Evolutionary conservation across 805 yeast species (phyloP).

Genomic region (Pichia deserticola): DNA sequence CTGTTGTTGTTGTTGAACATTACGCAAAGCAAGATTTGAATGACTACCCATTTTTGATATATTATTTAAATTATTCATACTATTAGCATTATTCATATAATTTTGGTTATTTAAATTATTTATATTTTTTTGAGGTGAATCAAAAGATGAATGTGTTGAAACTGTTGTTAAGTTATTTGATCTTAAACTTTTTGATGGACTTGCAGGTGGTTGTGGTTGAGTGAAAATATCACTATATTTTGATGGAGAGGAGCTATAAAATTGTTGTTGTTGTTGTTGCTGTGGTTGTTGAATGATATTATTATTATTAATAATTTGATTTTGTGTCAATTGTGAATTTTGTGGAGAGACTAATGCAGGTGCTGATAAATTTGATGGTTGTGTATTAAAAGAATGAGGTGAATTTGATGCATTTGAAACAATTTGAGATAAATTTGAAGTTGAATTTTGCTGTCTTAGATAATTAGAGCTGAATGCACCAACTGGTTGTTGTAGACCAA

Average conservation of each 20-base stretch:
- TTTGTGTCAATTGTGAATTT: conserved; percentile 2
- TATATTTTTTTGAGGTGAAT: conserved; percentile 20
- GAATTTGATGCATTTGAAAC: not conserved
- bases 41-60: not conserved
- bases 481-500: conserved; percentile 12
- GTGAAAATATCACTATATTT: conserved; percentile 16
- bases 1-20: conserved; percentile 11
- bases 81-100: not conserved
- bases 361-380: conserved; percentile 4
- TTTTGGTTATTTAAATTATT: conserved; percentile 2
- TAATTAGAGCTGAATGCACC: conserved; percentile 15
- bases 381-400: not conserved
- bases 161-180: conserved; percentile 25
- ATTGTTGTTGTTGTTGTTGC: not conserved
- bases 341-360: conserved; percentile 5
- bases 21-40: conserved; percentile 1
- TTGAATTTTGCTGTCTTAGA: conserved; percentile 18
- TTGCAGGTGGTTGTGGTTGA: conserved; percentile 28
- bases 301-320: not conserved
- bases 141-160: conserved; percentile 23
- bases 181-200: conserved; percentile 29
- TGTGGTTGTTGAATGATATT: not conserved
- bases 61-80: not conserved
- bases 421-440: conserved; percentile 14
- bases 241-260: conserved; percentile 22